Conservation (phyloP, 768 basidiomycete genomes). For the Mycena olivaceomarginata region DNA sequence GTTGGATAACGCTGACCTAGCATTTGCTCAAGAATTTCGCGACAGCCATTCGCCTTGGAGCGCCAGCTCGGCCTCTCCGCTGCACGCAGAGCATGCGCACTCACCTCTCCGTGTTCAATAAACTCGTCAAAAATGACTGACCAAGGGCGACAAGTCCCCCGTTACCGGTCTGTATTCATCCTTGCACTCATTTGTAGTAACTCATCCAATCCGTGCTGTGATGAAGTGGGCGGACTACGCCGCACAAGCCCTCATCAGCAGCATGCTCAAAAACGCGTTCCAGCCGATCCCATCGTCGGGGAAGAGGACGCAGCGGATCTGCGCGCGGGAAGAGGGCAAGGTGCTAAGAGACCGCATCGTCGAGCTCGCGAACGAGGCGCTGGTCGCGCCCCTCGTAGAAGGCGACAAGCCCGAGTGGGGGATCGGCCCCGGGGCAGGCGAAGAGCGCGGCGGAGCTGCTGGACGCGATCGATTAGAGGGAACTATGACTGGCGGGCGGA, state of each 20-base stretch:
- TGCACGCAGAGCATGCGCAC: slow-evolving; percentile 88
- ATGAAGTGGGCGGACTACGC: slow-evolving; percentile 94
- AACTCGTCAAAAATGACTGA: slow-evolving; percentile 86
- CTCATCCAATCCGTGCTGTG: slow-evolving; percentile 18
- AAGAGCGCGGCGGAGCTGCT: slow-evolving; percentile 78
- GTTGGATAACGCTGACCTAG: no score
- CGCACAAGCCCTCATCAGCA: slow-evolving; percentile 93
- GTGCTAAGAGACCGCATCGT: slow-evolving; percentile 81
- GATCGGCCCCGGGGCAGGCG: slow-evolving; percentile 76
- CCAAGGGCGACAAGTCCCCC: slow-evolving; percentile 94
- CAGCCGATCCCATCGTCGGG: slow-evolving; percentile 91
- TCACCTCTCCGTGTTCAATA: slow-evolving; percentile 92
- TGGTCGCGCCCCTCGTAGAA: slow-evolving; percentile 70
- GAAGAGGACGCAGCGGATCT: slow-evolving; percentile 95
- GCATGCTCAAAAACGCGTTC: slow-evolving; percentile 86
- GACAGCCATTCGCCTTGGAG: slow-evolving; percentile 73
- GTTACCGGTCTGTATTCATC: slow-evolving; percentile 78
- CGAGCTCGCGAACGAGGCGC: slow-evolving; percentile 87
- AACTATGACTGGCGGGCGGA: slow-evolving; percentile 81
- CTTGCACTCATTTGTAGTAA: background rate
- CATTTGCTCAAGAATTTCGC: no score
- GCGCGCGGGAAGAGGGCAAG: slow-evolving; percentile 64
- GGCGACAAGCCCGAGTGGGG: slow-evolving; percentile 84
- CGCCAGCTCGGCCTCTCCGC: slow-evolving; percentile 90
- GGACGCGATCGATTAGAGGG: slow-evolving; percentile 90